A percentile compares a stretch with the other conserved stretches of the same genome.
phyloP scores from a whole-genome alignment of 208 protist species.

The Trypanosoma boissoni region DNA sequence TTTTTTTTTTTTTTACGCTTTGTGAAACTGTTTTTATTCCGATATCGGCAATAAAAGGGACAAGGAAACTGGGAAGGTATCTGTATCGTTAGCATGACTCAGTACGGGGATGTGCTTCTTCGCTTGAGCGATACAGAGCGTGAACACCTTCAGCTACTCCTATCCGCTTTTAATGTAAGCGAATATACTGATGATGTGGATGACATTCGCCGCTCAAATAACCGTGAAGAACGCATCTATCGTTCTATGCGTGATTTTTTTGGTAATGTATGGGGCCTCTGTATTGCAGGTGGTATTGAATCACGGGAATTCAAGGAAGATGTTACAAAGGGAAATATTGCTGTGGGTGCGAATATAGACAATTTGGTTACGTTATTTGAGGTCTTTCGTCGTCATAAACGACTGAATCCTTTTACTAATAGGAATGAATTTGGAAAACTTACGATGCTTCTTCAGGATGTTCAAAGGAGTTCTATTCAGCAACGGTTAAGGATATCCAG shows the following conservation, averaged over 20 bases:
- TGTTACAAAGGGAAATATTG: conserved; percentile 40
- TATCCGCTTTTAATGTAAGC: conserved; percentile 83
- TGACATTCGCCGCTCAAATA: conserved; percentile 52
- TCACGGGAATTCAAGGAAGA: conserved; percentile 53
- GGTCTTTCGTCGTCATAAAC: conserved; percentile 95
- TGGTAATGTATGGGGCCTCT: conserved; percentile 72
- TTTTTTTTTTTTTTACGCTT: conserved; percentile 3
- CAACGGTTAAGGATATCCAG: conserved; percentile 42
- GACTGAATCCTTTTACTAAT: conserved; percentile 94
- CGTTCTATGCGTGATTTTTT: conserved; percentile 67
- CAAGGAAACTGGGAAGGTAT: no score
- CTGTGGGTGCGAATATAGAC: conserved; percentile 32
- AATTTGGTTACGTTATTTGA: conserved; percentile 93
- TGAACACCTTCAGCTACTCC: conserved; percentile 82
- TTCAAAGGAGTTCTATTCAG: conserved; percentile 58
- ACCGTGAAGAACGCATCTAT: conserved; percentile 58
- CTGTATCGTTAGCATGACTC: neutral
- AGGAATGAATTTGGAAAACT: conserved; percentile 96
- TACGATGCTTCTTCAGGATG: conserved; percentile 95
- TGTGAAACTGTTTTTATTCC: neutral
- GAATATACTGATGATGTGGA: conserved; percentile 91
- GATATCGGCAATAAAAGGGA: neutral
- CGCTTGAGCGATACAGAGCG: conserved; percentile 73
- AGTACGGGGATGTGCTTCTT: conserved; percentile 35
- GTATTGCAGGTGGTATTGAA: conserved; percentile 71